Percentiles rank a stretch among this genome's conserved stretches.
Evolutionary conservation across 768 basidiomycete species (phyloP).

Genomic region (Tremella mesenterica): DNA sequence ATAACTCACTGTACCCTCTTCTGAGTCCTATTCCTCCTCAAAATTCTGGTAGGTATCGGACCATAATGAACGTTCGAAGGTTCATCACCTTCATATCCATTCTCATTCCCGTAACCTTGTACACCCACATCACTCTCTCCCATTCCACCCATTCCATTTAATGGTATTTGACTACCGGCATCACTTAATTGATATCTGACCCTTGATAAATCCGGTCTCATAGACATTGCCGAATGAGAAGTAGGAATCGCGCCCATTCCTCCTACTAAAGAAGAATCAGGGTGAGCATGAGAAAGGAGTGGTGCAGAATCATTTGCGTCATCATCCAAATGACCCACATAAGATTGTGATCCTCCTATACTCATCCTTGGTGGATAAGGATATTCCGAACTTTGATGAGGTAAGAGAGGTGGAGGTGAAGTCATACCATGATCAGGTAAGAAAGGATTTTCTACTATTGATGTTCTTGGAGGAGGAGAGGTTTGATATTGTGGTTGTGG

Average conservation of each 20-base stretch:
- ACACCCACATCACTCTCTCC: conserved; percentile 4
- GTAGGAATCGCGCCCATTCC: conserved; percentile 19
- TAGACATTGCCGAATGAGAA: conserved; percentile 4
- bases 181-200: conserved; percentile 26
- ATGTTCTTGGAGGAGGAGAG: background rate
- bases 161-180: conserved; percentile 15
- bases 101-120: conserved; percentile 11
- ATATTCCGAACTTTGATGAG: conserved; percentile 13
- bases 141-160: conserved; percentile 3
- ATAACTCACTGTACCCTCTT: conserved; percentile 64
- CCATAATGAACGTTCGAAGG: conserved; percentile 60
- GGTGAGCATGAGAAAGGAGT: conserved; percentile 22
- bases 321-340: conserved; percentile 12
- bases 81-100: conserved; percentile 25
- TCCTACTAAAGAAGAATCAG: conserved; percentile 20
- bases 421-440: conserved; percentile 16
- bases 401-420: conserved; percentile 28
- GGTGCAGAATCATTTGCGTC: conserved; percentile 39
- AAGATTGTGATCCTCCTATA: background rate
- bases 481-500: background rate
- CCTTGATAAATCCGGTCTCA: conserved; percentile 1
- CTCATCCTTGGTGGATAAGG: conserved; percentile 7
- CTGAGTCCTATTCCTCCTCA: conserved; percentile 79
- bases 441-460: background rate
- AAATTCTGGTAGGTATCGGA: conserved; percentile 69